These are phyloP conservation scores for Podaxis sp. DNA, from an alignment of 768 basidiomycete genomes.

Conservation along the genomic window DNA sequence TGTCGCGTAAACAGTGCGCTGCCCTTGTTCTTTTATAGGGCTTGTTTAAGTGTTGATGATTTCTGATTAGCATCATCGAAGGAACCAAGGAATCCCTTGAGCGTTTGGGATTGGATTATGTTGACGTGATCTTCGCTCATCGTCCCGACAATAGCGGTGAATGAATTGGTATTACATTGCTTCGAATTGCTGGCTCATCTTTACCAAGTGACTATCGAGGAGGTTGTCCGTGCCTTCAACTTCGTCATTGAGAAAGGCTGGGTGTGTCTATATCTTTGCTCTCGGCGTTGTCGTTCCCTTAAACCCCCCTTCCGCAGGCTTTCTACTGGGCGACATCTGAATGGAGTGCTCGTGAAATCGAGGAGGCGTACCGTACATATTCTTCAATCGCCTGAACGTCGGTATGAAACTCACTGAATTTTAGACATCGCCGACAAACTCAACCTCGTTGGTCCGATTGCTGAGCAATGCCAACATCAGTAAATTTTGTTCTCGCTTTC, in stretches of 20 bases:
- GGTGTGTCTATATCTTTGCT: slow-evolving; percentile 26
- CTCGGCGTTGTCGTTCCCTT: neutral
- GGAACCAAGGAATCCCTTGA: slow-evolving; percentile 59
- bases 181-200: neutral
- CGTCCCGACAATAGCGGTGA: slow-evolving; percentile 51
- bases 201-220: slow-evolving; percentile 55
- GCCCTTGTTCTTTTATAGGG: neutral
- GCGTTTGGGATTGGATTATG: slow-evolving; percentile 66
- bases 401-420: neutral
- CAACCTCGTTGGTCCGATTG: slow-evolving; percentile 62
- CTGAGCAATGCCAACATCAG: slow-evolving; percentile 74
- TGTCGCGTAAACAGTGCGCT: slow-evolving; percentile 51
- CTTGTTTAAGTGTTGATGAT: neutral
- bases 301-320: slow-evolving; percentile 27
- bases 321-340: slow-evolving; percentile 74
- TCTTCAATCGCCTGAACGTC: neutral
- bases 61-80: slow-evolving; percentile 53
- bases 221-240: slow-evolving; percentile 75
- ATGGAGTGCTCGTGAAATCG: slow-evolving; percentile 69
- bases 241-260: slow-evolving; percentile 65
- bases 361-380: slow-evolving; percentile 53
- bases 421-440: slow-evolving; percentile 63
- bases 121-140: slow-evolving; percentile 66
- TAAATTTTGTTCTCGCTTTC: slow-evolving; percentile 20
- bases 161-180: slow-evolving; percentile 9